Percentiles rank a stretch among this genome's conserved stretches.
Evolutionary conservation across 2,329 filamentous ascomycete species (phyloP).

Genomic region (Xylariaceae sp.): DNA sequence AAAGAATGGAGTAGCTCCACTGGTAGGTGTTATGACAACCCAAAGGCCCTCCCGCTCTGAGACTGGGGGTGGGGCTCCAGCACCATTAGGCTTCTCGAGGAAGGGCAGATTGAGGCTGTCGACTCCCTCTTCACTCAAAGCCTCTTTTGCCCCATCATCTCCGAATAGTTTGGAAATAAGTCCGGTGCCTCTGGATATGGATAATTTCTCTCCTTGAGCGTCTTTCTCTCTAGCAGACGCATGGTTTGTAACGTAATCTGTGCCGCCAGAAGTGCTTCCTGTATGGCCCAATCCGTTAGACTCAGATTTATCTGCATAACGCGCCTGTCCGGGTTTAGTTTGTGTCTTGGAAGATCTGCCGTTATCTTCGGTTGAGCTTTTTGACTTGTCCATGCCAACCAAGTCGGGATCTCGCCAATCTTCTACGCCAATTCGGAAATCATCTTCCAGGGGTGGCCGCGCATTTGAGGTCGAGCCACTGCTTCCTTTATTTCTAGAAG

Average conservation of each 20-base stretch:
- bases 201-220: constrained; percentile 26
- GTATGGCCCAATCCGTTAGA: constrained; percentile 50
- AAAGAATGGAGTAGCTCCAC: constrained; percentile 85
- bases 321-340: constrained; percentile 20
- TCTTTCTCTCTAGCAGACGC: constrained; percentile 30
- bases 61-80: constrained; percentile 28
- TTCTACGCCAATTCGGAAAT: constrained; percentile 76
- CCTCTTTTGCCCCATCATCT: constrained; percentile 36
- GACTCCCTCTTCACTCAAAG: constrained; percentile 30
- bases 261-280: constrained; percentile 66
- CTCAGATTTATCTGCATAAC: constrained; percentile 17
- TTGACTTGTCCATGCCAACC: constrained; percentile 38
- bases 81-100: constrained; percentile 23
- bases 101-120: constrained; percentile 23
- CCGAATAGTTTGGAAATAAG: constrained; percentile 48
- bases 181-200: constrained; percentile 26
- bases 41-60: constrained; percentile 72
- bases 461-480: constrained; percentile 18
- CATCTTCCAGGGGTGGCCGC: constrained; percentile 41
- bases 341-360: constrained; percentile 28
- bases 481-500: constrained; percentile 30
- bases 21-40: constrained; percentile 93
- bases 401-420: constrained; percentile 81
- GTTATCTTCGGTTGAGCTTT: constrained; percentile 19
- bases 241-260: constrained; percentile 54